These are phyloP conservation scores for Citrus australasica DNA, from an alignment of 345 rosid genomes.

Conservation along the genomic window DNA sequence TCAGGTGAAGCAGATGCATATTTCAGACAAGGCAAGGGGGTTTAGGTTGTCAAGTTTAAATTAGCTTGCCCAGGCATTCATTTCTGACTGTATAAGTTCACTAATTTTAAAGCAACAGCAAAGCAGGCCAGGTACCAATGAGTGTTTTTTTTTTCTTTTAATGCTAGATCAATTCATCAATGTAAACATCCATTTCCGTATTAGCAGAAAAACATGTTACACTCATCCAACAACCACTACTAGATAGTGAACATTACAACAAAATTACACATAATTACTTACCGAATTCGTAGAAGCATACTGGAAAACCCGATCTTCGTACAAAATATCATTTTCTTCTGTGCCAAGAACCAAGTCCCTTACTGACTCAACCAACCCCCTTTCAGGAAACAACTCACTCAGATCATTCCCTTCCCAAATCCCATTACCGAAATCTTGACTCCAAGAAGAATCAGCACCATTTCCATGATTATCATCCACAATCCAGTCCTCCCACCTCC, in stretches of 20 bases:
- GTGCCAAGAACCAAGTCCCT: constrained; percentile 71
- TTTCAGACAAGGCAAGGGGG: too few relatives aligned
- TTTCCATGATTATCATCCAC: constrained; percentile 34
- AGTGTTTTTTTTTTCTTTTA: too few relatives aligned
- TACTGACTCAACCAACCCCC: constrained; percentile 63
- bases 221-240: neutral
- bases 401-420: constrained; percentile 26
- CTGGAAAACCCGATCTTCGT: constrained; percentile 84
- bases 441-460: constrained; percentile 43
- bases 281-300: constrained; percentile 84
- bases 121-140: too few relatives aligned
- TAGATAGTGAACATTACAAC: neutral
- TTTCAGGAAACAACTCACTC: constrained; percentile 40
- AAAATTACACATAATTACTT: constrained; percentile 19
- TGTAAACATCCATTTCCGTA: too few relatives aligned
- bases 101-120: too few relatives aligned
- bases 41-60: too few relatives aligned
- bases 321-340: constrained; percentile 79
- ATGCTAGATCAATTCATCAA: too few relatives aligned
- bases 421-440: constrained; percentile 39
- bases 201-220: too few relatives aligned
- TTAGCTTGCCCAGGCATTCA: too few relatives aligned
- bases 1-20: too few relatives aligned
- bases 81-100: too few relatives aligned
- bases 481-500: constrained; percentile 98